Evolutionary conservation across 1,139 yeast species (phyloP).

Genomic region (Scheffersomyces parashehatae): DNA sequence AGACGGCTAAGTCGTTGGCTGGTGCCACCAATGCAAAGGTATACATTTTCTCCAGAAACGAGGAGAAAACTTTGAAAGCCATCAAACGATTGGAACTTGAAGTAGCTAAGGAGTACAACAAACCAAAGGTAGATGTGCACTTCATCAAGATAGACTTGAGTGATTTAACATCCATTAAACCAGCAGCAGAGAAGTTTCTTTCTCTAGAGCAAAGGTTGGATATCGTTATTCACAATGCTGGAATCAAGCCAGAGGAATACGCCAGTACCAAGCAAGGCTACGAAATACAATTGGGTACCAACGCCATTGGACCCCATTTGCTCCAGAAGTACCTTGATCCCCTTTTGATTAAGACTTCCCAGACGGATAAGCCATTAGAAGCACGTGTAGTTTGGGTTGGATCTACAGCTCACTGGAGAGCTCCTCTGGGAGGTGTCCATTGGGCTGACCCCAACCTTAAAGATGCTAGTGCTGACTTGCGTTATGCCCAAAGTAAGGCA

Average conservation of each 20-base stretch:
- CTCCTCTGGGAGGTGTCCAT: constrained; percentile 42
- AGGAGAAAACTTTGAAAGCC: constrained; percentile 16
- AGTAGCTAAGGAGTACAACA: constrained; percentile 9
- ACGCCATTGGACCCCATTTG: constrained; percentile 51
- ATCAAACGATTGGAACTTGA: constrained; percentile 11
- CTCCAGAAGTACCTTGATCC: constrained; percentile 48
- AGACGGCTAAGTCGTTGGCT: constrained; percentile 9
- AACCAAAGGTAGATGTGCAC: constrained; percentile 3
- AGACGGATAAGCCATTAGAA: constrained; percentile 6
- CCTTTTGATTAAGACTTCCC: constrained; percentile 33
- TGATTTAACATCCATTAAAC: constrained; percentile 45
- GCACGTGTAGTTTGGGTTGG: constrained; percentile 50
- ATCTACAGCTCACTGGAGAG: constrained; percentile 37
- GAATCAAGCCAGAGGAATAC: constrained; percentile 42
- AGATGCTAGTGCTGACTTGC: constrained; percentile 4
- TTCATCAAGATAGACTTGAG: constrained; percentile 37
- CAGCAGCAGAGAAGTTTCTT: constrained; percentile 36
- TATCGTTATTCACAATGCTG: constrained; percentile 50
- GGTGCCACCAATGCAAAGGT: constrained; percentile 14
- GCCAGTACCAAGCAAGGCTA: constrained; percentile 35
- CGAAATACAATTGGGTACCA: constrained; percentile 51
- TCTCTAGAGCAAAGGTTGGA: constrained; percentile 29
- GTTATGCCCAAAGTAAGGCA: constrained; percentile 53
- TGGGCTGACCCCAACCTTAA: constrained; percentile 36
- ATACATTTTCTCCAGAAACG: constrained; percentile 19